Evolutionary conservation across 345 rosid species (phyloP).

Genomic region (Euphorbia tirucalli): DNA sequence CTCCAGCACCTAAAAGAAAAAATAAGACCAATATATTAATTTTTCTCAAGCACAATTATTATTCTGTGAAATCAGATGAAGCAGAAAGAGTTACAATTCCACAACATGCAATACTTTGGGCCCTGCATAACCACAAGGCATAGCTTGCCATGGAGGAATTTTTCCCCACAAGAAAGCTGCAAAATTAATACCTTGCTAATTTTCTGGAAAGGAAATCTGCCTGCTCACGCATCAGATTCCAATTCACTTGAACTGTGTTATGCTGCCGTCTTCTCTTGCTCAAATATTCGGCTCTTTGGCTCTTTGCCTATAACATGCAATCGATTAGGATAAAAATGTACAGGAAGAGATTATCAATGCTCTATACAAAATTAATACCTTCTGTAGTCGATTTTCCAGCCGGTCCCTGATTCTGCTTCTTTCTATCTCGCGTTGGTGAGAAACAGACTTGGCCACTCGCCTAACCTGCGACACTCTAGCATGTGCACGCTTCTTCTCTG

Average conservation of each 20-base stretch:
- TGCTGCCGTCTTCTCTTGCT: slow-evolving; percentile 71
- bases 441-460: slow-evolving; percentile 66
- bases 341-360: neutral
- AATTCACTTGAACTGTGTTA: slow-evolving; percentile 44
- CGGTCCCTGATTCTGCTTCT: slow-evolving; percentile 76
- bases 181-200: slow-evolving; percentile 57
- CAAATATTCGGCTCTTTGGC: slow-evolving; percentile 85
- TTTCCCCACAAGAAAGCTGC: neutral
- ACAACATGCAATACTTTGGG: too few relatives aligned
- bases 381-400: slow-evolving; percentile 81
- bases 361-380: slow-evolving; percentile 44
- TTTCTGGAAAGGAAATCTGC: slow-evolving; percentile 78
- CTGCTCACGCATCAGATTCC: slow-evolving; percentile 57
- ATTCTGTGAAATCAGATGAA: too few relatives aligned
- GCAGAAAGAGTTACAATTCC: too few relatives aligned
- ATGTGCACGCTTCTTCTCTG: slow-evolving; percentile 78
- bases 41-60: too few relatives aligned
- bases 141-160: neutral
- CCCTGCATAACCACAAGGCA: too few relatives aligned
- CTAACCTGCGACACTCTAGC: slow-evolving; percentile 75
- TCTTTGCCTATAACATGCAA: slow-evolving; percentile 54
- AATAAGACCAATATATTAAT: slow-evolving; percentile 9
- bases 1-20: slow-evolving; percentile 75
- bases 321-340: neutral
- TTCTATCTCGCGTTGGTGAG: slow-evolving; percentile 83